Conservation (phyloP, 1,284 basidiomycete species). For the Ustilago trichophora region DNA sequence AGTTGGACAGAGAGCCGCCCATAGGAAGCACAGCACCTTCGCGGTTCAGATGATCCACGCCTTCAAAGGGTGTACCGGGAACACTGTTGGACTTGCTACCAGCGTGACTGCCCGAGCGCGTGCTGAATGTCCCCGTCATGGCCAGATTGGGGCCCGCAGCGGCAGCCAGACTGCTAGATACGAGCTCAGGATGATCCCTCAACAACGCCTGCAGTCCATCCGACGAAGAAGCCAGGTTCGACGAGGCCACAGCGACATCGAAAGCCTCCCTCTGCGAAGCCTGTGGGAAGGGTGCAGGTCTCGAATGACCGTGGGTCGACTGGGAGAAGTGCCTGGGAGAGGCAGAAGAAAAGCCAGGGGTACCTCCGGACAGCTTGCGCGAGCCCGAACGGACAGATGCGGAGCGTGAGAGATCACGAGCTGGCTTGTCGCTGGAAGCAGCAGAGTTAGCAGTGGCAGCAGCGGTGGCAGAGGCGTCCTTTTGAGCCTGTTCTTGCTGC, state of each 20-base stretch:
- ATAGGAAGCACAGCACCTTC: constrained; percentile 14
- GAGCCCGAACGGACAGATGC: constrained; percentile 21
- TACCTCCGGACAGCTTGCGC: constrained; percentile 23
- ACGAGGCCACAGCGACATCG: constrained; percentile 55
- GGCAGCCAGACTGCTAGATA: constrained; percentile 54
- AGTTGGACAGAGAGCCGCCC: constrained; percentile 42
- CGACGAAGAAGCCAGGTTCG: constrained; percentile 52
- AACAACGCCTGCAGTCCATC: constrained; percentile 63
- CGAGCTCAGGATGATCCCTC: constrained; percentile 64
- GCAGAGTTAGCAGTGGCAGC: too few relatives aligned
- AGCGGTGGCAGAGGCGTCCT: too few relatives aligned
- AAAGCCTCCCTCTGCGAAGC: constrained; percentile 50
- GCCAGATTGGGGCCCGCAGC: constrained; percentile 56
- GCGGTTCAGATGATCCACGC: constrained; percentile 7
- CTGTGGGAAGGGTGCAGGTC: constrained; percentile 54
- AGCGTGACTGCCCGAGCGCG: constrained; percentile 30
- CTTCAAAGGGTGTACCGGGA: constrained; percentile 39
- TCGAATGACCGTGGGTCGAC: constrained; percentile 36
- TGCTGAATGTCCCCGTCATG: constrained; percentile 38
- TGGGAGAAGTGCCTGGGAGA: constrained; percentile 46
- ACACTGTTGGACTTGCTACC: constrained; percentile 42
- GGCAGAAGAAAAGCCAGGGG: constrained; percentile 31
- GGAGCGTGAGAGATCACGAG: constrained; percentile 33
- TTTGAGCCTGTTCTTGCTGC: constrained; percentile 25
- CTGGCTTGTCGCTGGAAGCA: too few relatives aligned